Evolutionary conservation across 768 basidiomycete species (phyloP).

Genomic region (Crucibulum laeve): DNA sequence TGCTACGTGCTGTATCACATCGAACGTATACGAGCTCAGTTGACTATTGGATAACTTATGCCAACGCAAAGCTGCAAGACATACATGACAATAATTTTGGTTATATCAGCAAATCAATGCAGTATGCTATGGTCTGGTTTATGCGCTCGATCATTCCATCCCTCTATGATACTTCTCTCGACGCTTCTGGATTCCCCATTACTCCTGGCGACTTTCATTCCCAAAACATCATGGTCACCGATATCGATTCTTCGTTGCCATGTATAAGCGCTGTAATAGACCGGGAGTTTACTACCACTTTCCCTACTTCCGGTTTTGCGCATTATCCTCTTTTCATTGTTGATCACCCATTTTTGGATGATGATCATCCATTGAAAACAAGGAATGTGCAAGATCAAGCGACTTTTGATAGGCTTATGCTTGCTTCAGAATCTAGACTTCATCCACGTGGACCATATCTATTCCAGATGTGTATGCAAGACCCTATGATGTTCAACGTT

Average conservation of each 20-base stretch:
- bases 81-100: conserved; percentile 1
- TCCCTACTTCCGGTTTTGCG: conserved; percentile 1
- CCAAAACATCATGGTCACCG: conserved; percentile 14
- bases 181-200: conserved; percentile 10
- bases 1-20: background rate
- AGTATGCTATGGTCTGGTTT: conserved; percentile 1
- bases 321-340: conserved; percentile 6
- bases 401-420: conserved; percentile 5
- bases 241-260: conserved; percentile 6
- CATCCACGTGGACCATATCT: background rate
- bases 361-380: conserved; percentile 1
- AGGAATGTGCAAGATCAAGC: conserved; percentile 6
- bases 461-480: background rate
- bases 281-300: conserved; percentile 14
- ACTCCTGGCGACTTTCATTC: conserved; percentile 16
- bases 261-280: too few species aligned
- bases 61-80: conserved; percentile 4
- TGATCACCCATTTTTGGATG: conserved; percentile 4
- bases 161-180: conserved; percentile 10
- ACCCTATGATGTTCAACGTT: background rate
- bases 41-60: conserved; percentile 5
- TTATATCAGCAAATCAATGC: background rate
- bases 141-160: conserved; percentile 6
- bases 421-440: background rate
- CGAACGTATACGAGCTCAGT: background rate